Evolutionary conservation across 1,139 yeast species (phyloP), one percentile per base, ranked within the genome.

Genomic region (Saccharomycopsis crataegensis): DNA sequence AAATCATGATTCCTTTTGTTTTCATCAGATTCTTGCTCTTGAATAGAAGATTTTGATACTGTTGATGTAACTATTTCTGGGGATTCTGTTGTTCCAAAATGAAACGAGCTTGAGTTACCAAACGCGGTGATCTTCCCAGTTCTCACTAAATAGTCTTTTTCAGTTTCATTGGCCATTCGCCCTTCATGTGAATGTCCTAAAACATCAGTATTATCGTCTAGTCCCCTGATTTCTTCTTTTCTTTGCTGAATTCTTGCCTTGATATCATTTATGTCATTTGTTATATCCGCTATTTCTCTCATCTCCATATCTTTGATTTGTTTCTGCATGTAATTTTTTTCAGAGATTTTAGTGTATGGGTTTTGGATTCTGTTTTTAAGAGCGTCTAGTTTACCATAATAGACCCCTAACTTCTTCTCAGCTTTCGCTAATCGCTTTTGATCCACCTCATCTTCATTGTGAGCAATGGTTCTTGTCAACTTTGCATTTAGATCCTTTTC

Each of bases 101-200:
- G 66, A 59, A 87, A 87, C 5, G 78, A 80, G 41, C 77, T 74
- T 17, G 80, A 73, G 45, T 80, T 81, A 9, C 97, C 96, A 72
- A 93, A 93, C 0, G 99, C 99, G 0, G 99, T 93, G 55, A 90
- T 82, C 65, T 89, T 84, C 44, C 99, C 99, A 0, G 91, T 91
- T 59, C 99, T 74, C 0, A 93, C 79, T 58, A 93, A 72, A 64
- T 70, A 93, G 53, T 91, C 98, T 55, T 80, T 80, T 62, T 86
- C 88, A 0, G 87, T 70, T 64, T 93, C 99, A 28, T 79, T 86
- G 0, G 86, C 80, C 6, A 78, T 71, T 57, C 70, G 65, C 28
- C 28, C 12, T 65, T 74, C 16, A 66, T 67, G 1, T 60, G 59
- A 1, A 57, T 61, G 0, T 47, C 46, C 2, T 49, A 41, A 5